Evolutionary conservation across 352 stramenopile genomes (phyloP), one percentile per base, ranked within the genome.

Genomic region (Globisporangium rhizosaccharum): DNA sequence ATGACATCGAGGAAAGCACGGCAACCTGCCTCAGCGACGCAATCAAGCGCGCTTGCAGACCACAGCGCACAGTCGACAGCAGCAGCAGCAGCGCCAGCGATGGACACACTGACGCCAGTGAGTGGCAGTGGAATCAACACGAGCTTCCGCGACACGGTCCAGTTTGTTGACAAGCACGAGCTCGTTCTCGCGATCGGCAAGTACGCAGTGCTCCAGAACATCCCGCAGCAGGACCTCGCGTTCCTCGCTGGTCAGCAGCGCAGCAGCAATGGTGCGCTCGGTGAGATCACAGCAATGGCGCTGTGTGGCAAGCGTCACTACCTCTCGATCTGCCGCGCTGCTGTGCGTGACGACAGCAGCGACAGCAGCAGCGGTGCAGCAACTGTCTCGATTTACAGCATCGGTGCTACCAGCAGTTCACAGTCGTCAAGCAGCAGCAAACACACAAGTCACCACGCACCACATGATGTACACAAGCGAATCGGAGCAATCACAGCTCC

Each of bases 251-350:
- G 53, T 14, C 76, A 74, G 48, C 61, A 56, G n/a, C 46, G 25
- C 51, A 57, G 23, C 51, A 63, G 2, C 20, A 59, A 44, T 1
- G 56, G 52, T 2, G 47, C 61, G n/a, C 56, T 90, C 0, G 81
- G 79, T 17, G 77, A 88, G 42, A 80, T 93, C 71, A 83, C 77
- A 9, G 81, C 83, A 0, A 75, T 93, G 69, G 77, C 74, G 1
- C 52, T 93, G n/a, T 83, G 77, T 33, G 66, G 63, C 14, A 88
- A 86, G 57, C 70, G 74, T 0, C 66, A 72, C 14, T 70, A 81
- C 23, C 53, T 93, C 9, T 65, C 76, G 2, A 59, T 93, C 12
- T 89, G 76, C 46, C 79, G 81, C 10, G 68, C 68, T 1, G 71
- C 79, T 11, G 53, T 57, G 20, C 52, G 48, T 47, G 53, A 61